Evolutionary conservation across 164 flowering plant species (phyloP), one percentile per base, ranked within the genome.

Genomic region (Annona cherimola): DNA sequence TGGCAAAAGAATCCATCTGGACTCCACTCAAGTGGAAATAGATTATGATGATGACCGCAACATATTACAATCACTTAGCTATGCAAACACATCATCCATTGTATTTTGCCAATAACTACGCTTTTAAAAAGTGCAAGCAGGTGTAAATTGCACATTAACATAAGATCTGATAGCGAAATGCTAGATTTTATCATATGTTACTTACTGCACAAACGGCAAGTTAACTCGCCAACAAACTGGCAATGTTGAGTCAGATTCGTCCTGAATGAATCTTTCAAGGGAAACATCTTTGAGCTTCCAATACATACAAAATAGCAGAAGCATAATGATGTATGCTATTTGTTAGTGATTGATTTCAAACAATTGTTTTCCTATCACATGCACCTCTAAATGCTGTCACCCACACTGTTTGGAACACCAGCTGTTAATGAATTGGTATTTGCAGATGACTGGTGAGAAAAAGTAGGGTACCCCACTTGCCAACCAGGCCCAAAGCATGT

Each of bases 191-290:
- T 50, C 57, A 8, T 50, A 50, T 16, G 14, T 8, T 50, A 50
- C 57, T 63, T 79, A 87, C 96, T 92, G 85, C 79, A 90, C 75
- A 20, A 90, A 74, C 20, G 89, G 87, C 41, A 62, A 74, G 69
- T 85, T 71, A 50, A 90, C 76, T 69, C 73, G 79, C 96, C 96
- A 90, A 78, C 96, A 90, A n/a, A 90, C 64, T 45, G 93, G 93
- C 71, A 89, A 79, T 59, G 88, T 82, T 63, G 80, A 59, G 78
- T 90, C 92, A 74, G 91, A 84, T 46, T 68, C 67, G 70, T 89
- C 89, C 50, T 42, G 81, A 35, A 81, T 63, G 42, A 89, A 82
- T 72, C 73, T 82, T 44, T 76, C 75, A 20, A 16, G 43, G 5
- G 82, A 66, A 72, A 84, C 76, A 64, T 79, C 81, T 82, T 84